These are phyloP conservation scores for Keqinozyma sinolaborantium DNA, from an alignment of 1,139 yeast species.

Conservation along the genomic window DNA sequence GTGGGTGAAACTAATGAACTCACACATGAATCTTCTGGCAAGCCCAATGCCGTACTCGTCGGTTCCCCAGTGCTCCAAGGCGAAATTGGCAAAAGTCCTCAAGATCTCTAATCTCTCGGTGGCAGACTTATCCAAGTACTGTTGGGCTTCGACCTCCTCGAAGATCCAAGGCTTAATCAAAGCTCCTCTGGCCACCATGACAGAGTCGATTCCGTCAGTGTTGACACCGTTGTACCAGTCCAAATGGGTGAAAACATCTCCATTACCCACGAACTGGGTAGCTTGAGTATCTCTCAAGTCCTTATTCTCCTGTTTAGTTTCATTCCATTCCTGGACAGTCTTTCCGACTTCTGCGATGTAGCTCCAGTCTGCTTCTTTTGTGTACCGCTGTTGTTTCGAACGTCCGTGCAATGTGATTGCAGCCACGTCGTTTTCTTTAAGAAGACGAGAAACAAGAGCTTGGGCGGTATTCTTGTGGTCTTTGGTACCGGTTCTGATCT, in stretches of 20 bases:
- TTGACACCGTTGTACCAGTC: constrained; percentile 85
- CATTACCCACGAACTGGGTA: constrained; percentile 80
- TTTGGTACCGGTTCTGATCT: constrained; percentile 86
- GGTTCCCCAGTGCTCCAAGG: constrained; percentile 96
- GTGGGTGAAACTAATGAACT: constrained; percentile 89
- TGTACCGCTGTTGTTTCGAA: constrained; percentile 92
- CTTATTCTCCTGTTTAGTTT: constrained; percentile 49
- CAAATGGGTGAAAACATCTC: constrained; percentile 82
- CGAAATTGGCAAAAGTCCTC: constrained; percentile 66
- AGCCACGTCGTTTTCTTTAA: constrained; percentile 77
- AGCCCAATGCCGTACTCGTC: constrained; percentile 91
- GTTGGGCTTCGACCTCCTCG: constrained; percentile 88
- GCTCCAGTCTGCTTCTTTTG: constrained; percentile 89
- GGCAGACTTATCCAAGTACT: constrained; percentile 87
- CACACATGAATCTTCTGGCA: constrained; percentile 90
- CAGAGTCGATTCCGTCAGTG: constrained; percentile 77
- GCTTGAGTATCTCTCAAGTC: constrained; percentile 45
- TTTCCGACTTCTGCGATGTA: constrained; percentile 76
- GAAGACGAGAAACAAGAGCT: constrained; percentile 62
- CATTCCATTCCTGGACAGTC: constrained; percentile 59
- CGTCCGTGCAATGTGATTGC: constrained; percentile 96
- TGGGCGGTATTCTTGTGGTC: constrained; percentile 88
- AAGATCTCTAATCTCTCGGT: constrained; percentile 80
- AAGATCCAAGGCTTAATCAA: constrained; percentile 98
- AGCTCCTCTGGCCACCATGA: constrained; percentile 98